phyloP scores from a whole-genome alignment of 2,329 filamentous ascomycete species.

The Nemania sp. region DNA sequence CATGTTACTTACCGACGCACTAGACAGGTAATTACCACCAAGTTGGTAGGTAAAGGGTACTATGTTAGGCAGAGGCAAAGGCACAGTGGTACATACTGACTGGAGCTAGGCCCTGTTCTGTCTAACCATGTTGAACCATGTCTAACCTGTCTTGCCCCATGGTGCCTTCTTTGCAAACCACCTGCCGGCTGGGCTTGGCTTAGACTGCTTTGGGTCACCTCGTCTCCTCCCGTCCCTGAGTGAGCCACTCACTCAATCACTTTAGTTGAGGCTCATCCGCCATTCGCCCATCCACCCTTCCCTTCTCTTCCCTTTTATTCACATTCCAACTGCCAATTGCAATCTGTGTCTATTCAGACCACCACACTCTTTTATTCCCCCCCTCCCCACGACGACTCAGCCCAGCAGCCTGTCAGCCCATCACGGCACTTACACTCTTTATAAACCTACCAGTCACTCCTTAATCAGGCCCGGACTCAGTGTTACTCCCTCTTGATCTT shows the following conservation, averaged over 20 bases:
- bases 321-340: slow-evolving; percentile 32
- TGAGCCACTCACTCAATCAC: slow-evolving; percentile 24
- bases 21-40: not conserved
- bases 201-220: not conserved
- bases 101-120: no score
- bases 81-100: no score
- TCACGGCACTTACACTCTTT: slow-evolving; percentile 38
- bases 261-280: slow-evolving; percentile 29
- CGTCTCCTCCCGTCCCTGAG: not conserved
- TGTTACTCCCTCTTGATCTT: slow-evolving; percentile 14
- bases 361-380: slow-evolving; percentile 33
- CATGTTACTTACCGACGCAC: not conserved
- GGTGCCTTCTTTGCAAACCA: slow-evolving; percentile 2
- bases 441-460: slow-evolving; percentile 30
- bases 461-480: slow-evolving; percentile 30
- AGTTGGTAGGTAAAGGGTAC: not conserved
- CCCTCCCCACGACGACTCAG: slow-evolving; percentile 5
- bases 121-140: not conserved
- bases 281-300: slow-evolving; percentile 2
- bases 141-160: not conserved
- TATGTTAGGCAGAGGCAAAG: no score
- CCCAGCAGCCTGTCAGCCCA: slow-evolving; percentile 27
- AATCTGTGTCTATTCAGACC: slow-evolving; percentile 33
- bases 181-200: slow-evolving; percentile 1
- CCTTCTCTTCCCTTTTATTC: slow-evolving; percentile 16